Conservation (phyloP, 2,329 filamentous ascomycete genomes). For the Aspergillus sp. region DNA sequence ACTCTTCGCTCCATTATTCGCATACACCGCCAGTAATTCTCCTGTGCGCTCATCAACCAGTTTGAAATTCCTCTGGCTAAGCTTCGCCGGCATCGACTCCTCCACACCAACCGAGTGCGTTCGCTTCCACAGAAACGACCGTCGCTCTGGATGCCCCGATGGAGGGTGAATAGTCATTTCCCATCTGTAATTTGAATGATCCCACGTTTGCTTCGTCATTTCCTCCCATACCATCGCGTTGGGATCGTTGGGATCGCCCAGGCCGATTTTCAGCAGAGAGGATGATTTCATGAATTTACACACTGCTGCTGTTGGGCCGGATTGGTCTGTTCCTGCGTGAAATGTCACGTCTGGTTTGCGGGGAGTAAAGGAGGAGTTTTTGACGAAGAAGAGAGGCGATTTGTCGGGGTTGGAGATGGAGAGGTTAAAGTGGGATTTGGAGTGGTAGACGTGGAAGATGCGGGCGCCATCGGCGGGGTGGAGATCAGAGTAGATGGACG, state of each 20-base stretch:
- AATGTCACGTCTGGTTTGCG: slow-evolving; percentile 31
- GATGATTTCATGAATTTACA: slow-evolving; percentile 31
- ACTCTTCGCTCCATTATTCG: slow-evolving; percentile 18
- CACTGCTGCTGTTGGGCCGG: slow-evolving; percentile 22
- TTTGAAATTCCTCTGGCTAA: slow-evolving; percentile 26
- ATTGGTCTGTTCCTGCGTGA: slow-evolving; percentile 21
- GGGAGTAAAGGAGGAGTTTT: slow-evolving; percentile 21
- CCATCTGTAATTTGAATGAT: slow-evolving; percentile 23
- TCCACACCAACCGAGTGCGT: slow-evolving; percentile 24
- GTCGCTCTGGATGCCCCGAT: slow-evolving; percentile 5
- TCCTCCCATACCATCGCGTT: slow-evolving; percentile 25
- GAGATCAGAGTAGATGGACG: no score
- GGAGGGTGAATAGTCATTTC: slow-evolving; percentile 15
- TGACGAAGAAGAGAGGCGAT: slow-evolving; percentile 17
- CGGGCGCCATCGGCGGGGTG: not conserved
- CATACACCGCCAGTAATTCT: slow-evolving; percentile 27
- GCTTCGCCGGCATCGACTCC: slow-evolving; percentile 12
- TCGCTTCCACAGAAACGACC: slow-evolving; percentile 30
- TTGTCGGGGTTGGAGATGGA: slow-evolving; percentile 15
- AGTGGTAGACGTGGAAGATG: slow-evolving; percentile 21
- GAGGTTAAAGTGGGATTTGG: slow-evolving; percentile 16
- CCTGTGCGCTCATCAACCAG: slow-evolving; percentile 26
- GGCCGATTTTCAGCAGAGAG: slow-evolving; percentile 25
- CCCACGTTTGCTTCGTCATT: slow-evolving; percentile 20
- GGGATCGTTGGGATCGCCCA: slow-evolving; percentile 22